phyloP scores from a whole-genome alignment of 2,329 filamentous ascomycete genomes.

The Purpureocillium takamizusanense region DNA sequence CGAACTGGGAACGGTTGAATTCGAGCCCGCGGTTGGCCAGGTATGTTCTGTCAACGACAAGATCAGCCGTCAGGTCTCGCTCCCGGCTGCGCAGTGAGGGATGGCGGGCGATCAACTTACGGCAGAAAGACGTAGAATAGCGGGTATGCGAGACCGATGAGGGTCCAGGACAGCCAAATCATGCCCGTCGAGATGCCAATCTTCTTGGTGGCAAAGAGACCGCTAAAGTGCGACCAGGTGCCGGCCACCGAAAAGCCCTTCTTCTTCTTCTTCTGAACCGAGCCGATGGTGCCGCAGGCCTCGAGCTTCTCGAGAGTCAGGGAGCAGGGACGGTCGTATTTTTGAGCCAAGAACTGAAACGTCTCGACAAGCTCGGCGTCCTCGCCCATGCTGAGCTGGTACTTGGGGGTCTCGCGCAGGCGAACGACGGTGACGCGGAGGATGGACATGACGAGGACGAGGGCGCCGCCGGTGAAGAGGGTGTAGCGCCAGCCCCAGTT shows the following conservation, averaged over 20 bases:
- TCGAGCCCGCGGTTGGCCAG: constrained; percentile 49
- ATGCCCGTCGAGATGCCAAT: constrained; percentile 53
- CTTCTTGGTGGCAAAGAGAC: constrained; percentile 53
- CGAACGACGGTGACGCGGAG: constrained; percentile 35
- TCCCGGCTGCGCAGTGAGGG: too few species aligned
- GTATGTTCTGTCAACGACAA: constrained; percentile 34
- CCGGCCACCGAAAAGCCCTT: constrained; percentile 19
- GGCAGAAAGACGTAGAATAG: constrained; percentile 69
- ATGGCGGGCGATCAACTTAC: constrained; percentile 21
- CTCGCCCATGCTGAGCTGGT: constrained; percentile 33
- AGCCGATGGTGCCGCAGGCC: constrained; percentile 32
- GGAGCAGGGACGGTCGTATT: constrained; percentile 23
- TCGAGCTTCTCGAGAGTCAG: constrained; percentile 36
- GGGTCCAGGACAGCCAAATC: constrained; percentile 60
- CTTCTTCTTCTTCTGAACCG: constrained; percentile 24
- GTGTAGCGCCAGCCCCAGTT: constrained; percentile 43
- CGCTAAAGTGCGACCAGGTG: constrained; percentile 45
- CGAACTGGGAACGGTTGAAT: constrained; percentile 42
- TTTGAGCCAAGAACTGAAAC: constrained; percentile 41
- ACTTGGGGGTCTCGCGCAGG: constrained; percentile 40
- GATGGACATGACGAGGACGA: constrained; percentile 34
- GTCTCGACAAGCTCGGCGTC: constrained; percentile 39
- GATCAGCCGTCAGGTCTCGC: too few species aligned
- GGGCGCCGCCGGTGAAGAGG: constrained; percentile 33
- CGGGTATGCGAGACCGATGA: constrained; percentile 65